phyloP scores from a whole-genome alignment of 2,329 filamentous ascomycete genomes.

The Fusarium coicis region DNA sequence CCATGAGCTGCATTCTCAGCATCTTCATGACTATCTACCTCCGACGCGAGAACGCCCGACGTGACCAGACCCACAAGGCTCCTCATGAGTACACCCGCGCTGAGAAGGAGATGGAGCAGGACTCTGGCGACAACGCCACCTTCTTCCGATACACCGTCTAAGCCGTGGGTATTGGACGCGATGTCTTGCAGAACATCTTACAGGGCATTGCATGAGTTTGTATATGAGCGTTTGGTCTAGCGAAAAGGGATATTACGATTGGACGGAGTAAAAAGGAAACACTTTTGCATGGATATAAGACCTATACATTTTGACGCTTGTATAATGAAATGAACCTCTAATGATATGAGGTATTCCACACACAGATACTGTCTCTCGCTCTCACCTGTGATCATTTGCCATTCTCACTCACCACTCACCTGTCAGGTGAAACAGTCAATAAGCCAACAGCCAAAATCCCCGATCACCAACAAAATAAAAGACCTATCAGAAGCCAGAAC shows the following conservation, averaged over 20 bases:
- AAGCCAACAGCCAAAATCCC: background rate
- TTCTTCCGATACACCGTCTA: slow-evolving; percentile 66
- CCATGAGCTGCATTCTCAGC: slow-evolving; percentile 62
- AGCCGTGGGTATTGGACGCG: slow-evolving; percentile 16
- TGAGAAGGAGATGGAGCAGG: slow-evolving; percentile 62
- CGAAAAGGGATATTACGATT: slow-evolving; percentile 16
- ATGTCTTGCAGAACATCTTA: slow-evolving; percentile 40
- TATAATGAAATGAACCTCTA: slow-evolving; percentile 28
- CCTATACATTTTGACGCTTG: slow-evolving; percentile 16
- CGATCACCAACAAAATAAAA: background rate
- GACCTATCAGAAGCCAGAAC: slow-evolving; percentile 14
- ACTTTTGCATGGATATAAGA: slow-evolving; percentile 23
- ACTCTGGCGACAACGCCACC: slow-evolving; percentile 66
- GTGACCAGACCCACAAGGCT: slow-evolving; percentile 60
- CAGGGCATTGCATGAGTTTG: slow-evolving; percentile 35
- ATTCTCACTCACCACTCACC: background rate
- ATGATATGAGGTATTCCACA: slow-evolving; percentile 21
- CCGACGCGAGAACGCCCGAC: slow-evolving; percentile 64
- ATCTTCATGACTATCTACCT: slow-evolving; percentile 68
- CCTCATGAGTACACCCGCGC: slow-evolving; percentile 62
- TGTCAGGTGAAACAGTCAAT: slow-evolving; percentile 6
- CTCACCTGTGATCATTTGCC: background rate
- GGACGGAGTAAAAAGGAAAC: slow-evolving; percentile 12
- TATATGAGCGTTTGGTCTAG: slow-evolving; percentile 32
- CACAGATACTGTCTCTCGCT: background rate